Evolutionary conservation across 1,284 basidiomycete genomes (phyloP), one percentile per base, ranked within the genome.

Genomic region (Serendipita sp.): DNA sequence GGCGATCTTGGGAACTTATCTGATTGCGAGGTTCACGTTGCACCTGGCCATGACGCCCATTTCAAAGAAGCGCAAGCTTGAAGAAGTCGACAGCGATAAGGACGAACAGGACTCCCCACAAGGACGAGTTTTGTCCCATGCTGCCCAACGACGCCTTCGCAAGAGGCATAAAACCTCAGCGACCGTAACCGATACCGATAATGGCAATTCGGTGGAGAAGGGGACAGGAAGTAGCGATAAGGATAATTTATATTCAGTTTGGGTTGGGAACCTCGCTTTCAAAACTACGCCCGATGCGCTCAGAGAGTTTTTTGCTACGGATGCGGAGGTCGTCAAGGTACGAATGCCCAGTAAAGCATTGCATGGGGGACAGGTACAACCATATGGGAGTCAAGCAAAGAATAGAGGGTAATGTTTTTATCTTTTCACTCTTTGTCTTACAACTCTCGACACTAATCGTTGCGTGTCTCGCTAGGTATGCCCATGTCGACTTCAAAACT

Each of bases 191-290:
- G 67, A 62, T 47, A 64, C 17, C 22, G 22, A 22, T 22, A 22
- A 22, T 22, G 22, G 22, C 17, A 44, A n/a, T 45, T n/a, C 5
- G 6, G 32, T 60, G 49, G 49, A 13, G 4, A 13, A 3, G 50
- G 3, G 6, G 32, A 43, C 8, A 43, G 35, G 12, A 67, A 62
- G 64, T 73, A 67, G 58, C 63, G 12, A 13, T 47, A 43, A 47
- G 17, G 15, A 60, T 62, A 6, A 67, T 65, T 2, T 67, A 70
- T 44, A 92, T 69, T 92, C 90, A 2, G 79, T 99, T 42, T 99
- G 95, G 91, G 85, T 98, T 43, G 95, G 96, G 53, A 99, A 99
- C 73, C 72, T 99, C 70, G 82, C 90, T 17, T 99, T 91, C 80
- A 89, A 89, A 73, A 97, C 94, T 17, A 90, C 86, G 0, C 74